Evolutionary conservation across 179 eudicot genomes (phyloP).

Genomic region (Pouteria campechiana): DNA sequence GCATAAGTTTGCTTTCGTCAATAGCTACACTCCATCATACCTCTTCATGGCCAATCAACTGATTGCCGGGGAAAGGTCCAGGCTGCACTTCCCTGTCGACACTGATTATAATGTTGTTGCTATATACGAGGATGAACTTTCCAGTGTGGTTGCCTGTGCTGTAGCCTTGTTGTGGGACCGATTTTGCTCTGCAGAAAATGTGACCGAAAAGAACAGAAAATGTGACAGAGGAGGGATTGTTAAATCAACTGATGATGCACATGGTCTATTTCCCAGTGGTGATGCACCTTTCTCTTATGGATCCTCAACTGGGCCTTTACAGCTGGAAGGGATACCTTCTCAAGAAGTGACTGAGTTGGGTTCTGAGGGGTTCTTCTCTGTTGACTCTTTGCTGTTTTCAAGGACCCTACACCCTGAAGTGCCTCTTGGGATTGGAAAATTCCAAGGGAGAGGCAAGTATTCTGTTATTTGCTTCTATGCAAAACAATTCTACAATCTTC

Average conservation of each 20-base stretch:
- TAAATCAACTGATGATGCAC: slow-evolving; percentile 15
- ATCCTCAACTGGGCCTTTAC: slow-evolving; percentile 34
- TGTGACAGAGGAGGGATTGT: slow-evolving; percentile 11
- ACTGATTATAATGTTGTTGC: slow-evolving; percentile 43
- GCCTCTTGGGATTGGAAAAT: slow-evolving; percentile 45
- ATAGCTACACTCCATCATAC: slow-evolving; percentile 19
- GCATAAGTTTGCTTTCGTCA: slow-evolving; percentile 31
- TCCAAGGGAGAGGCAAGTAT: slow-evolving; percentile 46
- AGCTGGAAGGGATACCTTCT: slow-evolving; percentile 38
- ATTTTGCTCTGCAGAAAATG: slow-evolving; percentile 10
- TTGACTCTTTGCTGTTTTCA: slow-evolving; percentile 39
- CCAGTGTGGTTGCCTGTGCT: slow-evolving; percentile 83
- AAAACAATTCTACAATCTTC: slow-evolving; percentile 49
- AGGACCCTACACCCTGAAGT: slow-evolving; percentile 49
- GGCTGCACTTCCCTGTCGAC: slow-evolving; percentile 68
- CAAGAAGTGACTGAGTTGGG: slow-evolving; percentile 41
- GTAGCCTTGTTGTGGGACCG: slow-evolving; percentile 38
- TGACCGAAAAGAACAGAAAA: slow-evolving; percentile 20
- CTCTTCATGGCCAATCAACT: slow-evolving; percentile 32
- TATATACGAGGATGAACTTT: slow-evolving; percentile 74
- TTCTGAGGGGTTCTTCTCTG: slow-evolving; percentile 38
- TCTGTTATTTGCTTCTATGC: slow-evolving; percentile 65
- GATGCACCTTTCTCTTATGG: no score
- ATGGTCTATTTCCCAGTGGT: no score
- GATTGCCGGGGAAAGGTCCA: slow-evolving; percentile 54